A percentile compares a stretch with the other conserved stretches of the same genome.
Conservation (phyloP, 73 alveolate species). For the Paramecium sexaurelia region DNA sequence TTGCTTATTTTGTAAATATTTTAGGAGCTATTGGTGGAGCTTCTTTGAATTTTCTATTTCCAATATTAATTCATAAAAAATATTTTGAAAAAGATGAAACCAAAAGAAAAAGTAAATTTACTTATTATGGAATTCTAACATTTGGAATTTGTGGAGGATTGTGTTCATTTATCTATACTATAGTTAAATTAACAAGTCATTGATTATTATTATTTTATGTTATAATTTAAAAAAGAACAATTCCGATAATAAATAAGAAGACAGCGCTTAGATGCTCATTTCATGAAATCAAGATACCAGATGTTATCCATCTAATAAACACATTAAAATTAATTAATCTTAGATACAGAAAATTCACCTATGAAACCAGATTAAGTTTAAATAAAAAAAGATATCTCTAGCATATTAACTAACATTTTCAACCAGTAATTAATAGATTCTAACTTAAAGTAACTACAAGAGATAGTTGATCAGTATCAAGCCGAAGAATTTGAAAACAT, state of each 20-base stretch:
- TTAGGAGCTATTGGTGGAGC: conserved; percentile 43
- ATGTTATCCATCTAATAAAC: background rate
- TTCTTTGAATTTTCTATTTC: background rate
- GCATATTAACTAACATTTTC: background rate
- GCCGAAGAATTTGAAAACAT: background rate
- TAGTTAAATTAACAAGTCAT: background rate
- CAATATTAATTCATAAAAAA: background rate
- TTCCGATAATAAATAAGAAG: background rate
- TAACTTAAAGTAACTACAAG: background rate
- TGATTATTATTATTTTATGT: background rate
- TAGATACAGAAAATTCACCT: background rate
- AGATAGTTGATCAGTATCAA: background rate
- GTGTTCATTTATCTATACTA: conserved; percentile 39
- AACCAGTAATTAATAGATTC: background rate
- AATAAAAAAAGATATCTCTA: background rate
- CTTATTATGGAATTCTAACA: background rate
- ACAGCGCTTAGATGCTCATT: background rate
- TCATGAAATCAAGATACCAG: background rate
- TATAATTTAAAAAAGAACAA: background rate
- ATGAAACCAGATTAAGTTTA: background rate
- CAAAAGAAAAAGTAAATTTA: background rate
- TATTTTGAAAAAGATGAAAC: conserved; percentile 26
- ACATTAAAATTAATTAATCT: background rate
- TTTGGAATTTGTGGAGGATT: conserved; percentile 33
- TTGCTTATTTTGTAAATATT: conserved; percentile 20